These are phyloP conservation scores for Fusarium tuaranense DNA, from an alignment of 2,329 filamentous ascomycete species.

Conservation along the genomic window DNA sequence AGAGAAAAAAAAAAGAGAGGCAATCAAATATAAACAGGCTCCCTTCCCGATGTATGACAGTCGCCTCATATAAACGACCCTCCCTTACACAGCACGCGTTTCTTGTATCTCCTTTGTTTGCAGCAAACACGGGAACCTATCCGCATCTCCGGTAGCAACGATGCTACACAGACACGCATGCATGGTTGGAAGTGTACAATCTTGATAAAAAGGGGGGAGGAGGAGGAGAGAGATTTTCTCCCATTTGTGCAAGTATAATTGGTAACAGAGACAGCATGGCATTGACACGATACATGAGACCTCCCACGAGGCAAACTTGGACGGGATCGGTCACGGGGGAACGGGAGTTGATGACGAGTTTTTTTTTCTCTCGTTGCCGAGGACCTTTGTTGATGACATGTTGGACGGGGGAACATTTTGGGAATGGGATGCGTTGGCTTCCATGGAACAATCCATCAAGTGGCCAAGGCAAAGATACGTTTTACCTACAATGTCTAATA, in stretches of 20 bases:
- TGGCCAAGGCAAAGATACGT: background rate
- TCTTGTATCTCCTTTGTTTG: conserved; percentile 4
- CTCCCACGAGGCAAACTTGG: background rate
- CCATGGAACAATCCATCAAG: background rate
- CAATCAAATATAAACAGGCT: conserved; percentile 12
- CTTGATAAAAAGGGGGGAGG: background rate
- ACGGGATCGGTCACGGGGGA: conserved; percentile 9
- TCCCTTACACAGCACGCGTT: conserved; percentile 13
- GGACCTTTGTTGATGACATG: background rate
- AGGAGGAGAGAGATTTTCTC: background rate
- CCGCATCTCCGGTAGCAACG: conserved; percentile 30
- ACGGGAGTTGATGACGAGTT: background rate
- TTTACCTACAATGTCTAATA: background rate
- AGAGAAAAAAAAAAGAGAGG: background rate
- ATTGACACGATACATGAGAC: background rate
- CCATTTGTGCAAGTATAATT: background rate
- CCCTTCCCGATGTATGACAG: conserved; percentile 7
- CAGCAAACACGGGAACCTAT: conserved; percentile 27
- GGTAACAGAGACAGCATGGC: background rate
- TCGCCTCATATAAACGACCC: conserved; percentile 23
- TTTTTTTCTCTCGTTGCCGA: background rate
- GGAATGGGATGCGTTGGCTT: background rate
- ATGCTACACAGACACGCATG: conserved; percentile 17
- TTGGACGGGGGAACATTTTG: conserved; percentile 4
- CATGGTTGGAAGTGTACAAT: background rate